Base-by-base conservation (phyloP, 371 early-diverging fungal species). In the Capillidium rhysosporum region DNA sequence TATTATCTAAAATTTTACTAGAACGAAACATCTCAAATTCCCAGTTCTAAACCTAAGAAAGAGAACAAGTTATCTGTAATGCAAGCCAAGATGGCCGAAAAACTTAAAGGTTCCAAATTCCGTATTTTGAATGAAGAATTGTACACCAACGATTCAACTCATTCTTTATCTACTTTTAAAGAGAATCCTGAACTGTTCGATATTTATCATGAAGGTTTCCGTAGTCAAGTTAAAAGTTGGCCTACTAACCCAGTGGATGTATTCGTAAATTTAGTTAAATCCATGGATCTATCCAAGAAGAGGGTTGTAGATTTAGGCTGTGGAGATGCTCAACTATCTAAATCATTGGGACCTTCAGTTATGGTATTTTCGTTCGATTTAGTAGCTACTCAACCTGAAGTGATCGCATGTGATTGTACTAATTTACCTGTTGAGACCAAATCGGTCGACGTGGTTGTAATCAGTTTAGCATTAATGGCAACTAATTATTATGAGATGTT, bases 231-330 rank as follows among this genome's bases (percentile, higher is more conserved):
- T 7, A 78, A 82, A 56, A 71, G 75, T 34, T 99, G 99, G 99
- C 98, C 99, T 0, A 72, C 68, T 26, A 96, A 99, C 64, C 99
- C 99, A 0, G 81, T 97, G 0, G 89, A 95, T 65, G 63, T 82
- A 1, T 78, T 93, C 59, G 80, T 94, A 48, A 61, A 69, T 1
- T 71, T 82, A 45, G 65, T 97, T 9, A 60, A 63, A n/a, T 58
- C 64, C 23, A 49, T 4, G 26, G 60, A 68, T 30, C 68, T 76
- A 38, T 62, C 63, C 52, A 64, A 58, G 38, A 68, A 71, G 0
- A 68, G 82, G 1, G 74, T 97, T 48, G 98, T 94, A 1, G 99
- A 99, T 69, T 61, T 99, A 61, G 99, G 99, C 0, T 98, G 99
- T 63, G 99, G 99, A 7, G 95, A 92, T 60, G 98, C 92, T 14